Conservation (phyloP, 805 yeast genomes). For the Candida xyloterini region DNA sequence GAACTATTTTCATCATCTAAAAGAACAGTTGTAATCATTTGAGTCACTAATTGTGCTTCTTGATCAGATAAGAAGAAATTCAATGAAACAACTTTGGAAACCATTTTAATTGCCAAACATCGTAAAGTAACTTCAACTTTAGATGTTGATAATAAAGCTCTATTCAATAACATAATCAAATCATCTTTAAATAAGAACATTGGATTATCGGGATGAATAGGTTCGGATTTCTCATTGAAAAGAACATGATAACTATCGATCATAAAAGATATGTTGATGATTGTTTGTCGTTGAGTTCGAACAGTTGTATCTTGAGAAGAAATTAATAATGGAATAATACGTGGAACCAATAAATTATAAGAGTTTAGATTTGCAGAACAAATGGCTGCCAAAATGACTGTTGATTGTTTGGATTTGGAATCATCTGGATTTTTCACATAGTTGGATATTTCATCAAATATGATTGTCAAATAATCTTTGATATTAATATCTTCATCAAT, state of each 20-base stretch:
- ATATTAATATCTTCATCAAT: conserved; percentile 16
- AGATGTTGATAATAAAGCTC: conserved; percentile 64
- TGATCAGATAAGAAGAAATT: conserved; percentile 45
- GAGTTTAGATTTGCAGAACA: conserved; percentile 44
- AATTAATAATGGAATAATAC: conserved; percentile 44
- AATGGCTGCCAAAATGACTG: conserved; percentile 54
- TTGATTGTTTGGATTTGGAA: conserved; percentile 60
- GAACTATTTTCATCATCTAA: conserved; percentile 49
- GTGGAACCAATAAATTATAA: conserved; percentile 48
- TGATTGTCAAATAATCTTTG: conserved; percentile 23
- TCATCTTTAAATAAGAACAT: conserved; percentile 58
- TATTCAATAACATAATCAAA: conserved; percentile 63
- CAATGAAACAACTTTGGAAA: conserved; percentile 54
- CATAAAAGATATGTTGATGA: conserved; percentile 60
- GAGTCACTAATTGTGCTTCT: conserved; percentile 62
- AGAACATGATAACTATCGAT: conserved; percentile 48
- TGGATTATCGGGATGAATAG: conserved; percentile 30
- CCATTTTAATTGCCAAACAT: conserved; percentile 61
- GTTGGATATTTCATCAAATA: conserved; percentile 50
- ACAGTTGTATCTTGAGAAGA: conserved; percentile 37
- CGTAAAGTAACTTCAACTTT: conserved; percentile 67
- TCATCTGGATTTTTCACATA: conserved; percentile 48
- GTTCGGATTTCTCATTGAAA: conserved; percentile 28
- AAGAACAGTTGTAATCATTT: conserved; percentile 61
- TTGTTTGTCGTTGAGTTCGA: conserved; percentile 54